These are phyloP conservation scores for Skeletonema costatum DNA, from an alignment of 108 stramenopile species.

Conservation along the genomic window DNA sequence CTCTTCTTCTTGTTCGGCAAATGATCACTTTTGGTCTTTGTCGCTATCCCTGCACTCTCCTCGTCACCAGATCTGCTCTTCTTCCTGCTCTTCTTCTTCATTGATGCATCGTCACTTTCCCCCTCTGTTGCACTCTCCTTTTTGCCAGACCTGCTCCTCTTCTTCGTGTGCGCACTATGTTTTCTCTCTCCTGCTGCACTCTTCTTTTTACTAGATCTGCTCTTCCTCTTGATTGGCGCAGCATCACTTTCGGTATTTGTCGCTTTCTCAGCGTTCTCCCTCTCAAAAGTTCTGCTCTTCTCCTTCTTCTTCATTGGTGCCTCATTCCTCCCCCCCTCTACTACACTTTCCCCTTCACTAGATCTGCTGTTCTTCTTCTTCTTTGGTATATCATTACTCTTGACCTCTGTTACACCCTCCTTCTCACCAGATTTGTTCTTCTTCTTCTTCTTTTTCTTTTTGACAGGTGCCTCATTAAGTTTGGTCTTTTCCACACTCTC, in stretches of 20 bases:
- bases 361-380: neutral
- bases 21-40: neutral
- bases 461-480: neutral
- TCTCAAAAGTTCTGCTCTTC: neutral
- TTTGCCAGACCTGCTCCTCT: no score
- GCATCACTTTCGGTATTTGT: neutral
- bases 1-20: neutral
- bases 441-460: neutral
- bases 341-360: neutral
- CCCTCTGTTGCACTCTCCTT: no score
- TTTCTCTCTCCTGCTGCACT: no score
- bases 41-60: neutral
- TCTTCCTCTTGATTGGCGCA: neutral
- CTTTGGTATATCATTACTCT: neutral
- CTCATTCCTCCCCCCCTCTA: neutral
- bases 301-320: neutral
- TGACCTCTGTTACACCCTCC: neutral
- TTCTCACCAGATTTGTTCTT: neutral
- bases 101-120: no score
- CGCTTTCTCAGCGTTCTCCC: neutral
- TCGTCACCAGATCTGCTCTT: neutral
- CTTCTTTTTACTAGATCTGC: neutral
- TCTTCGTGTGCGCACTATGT: no score
- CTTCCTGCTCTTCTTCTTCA: neutral
- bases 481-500: neutral